Conservation (phyloP, 129 eudicot genomes). For the Artemisia tridentata region DNA sequence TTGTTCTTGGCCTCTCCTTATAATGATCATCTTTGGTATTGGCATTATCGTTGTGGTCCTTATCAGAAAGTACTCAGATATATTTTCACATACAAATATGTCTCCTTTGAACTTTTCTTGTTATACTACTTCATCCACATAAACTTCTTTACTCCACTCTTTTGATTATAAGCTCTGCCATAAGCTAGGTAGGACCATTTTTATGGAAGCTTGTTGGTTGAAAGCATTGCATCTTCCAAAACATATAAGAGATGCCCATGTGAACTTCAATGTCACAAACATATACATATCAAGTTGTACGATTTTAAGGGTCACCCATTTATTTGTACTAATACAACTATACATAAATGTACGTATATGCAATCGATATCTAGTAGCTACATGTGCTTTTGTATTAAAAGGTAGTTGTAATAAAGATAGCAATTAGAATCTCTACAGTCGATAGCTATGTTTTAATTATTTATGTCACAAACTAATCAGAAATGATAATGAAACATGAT, state of each 20-base stretch:
- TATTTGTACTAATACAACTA: background rate
- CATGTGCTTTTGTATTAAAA: background rate
- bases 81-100: constrained; percentile 36
- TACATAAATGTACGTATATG: background rate
- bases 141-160: constrained; percentile 29
- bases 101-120: constrained; percentile 36
- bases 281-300: constrained; percentile 8
- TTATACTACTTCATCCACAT: constrained; percentile 39
- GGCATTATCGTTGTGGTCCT: constrained; percentile 39
- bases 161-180: constrained; percentile 32
- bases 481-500: background rate
- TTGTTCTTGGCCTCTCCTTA: constrained; percentile 18
- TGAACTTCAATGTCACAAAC: constrained; percentile 37
- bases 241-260: constrained; percentile 36
- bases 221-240: constrained; percentile 42
- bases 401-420: background rate
- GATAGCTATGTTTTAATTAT: background rate
- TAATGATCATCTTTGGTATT: constrained; percentile 35
- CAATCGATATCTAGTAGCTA: background rate
- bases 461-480: background rate
- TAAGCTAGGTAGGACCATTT: constrained; percentile 39
- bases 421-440: too few relatives aligned
- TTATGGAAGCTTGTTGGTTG: constrained; percentile 34
- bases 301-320: constrained; percentile 10
- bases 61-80: constrained; percentile 33